phyloP scores from a whole-genome alignment of 129 eudicot genomes.

The Saussurea involucrata region DNA sequence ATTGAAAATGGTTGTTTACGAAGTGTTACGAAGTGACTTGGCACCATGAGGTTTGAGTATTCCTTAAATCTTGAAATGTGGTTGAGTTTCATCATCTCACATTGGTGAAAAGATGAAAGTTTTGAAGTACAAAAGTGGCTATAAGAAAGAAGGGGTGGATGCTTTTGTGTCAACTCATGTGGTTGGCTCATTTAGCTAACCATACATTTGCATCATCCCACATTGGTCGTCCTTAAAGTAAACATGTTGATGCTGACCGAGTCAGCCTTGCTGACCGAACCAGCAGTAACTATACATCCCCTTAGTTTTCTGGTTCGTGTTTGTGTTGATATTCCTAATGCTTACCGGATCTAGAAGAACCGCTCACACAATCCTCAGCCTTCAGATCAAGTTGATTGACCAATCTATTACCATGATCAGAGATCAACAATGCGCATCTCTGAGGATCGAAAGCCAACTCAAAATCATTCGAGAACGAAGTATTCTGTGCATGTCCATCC shows the following conservation, averaged over 20 bases:
- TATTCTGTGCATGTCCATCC: slow-evolving; percentile 80
- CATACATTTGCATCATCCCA: too few relatives aligned
- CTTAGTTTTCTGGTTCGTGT: neutral
- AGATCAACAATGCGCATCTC: slow-evolving; percentile 72
- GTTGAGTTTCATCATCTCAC: too few relatives aligned
- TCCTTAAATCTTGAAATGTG: too few relatives aligned
- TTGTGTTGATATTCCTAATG: neutral
- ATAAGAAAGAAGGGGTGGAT: too few relatives aligned
- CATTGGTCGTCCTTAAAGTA: neutral
- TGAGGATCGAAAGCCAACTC: slow-evolving; percentile 59
- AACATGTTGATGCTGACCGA: neutral
- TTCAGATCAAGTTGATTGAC: slow-evolving; percentile 71
- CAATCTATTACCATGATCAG: slow-evolving; percentile 78
- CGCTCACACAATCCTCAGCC: slow-evolving; percentile 52
- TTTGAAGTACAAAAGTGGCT: too few relatives aligned
- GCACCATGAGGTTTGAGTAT: too few relatives aligned
- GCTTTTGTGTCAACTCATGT: too few relatives aligned
- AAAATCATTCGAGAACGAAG: slow-evolving; percentile 73
- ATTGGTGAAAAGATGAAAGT: too few relatives aligned
- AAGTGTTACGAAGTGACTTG: too few relatives aligned
- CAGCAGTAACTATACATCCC: neutral
- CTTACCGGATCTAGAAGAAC: slow-evolving; percentile 55
- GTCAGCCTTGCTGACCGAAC: neutral
- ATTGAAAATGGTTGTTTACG: neutral
- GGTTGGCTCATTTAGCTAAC: too few relatives aligned